Base-by-base conservation (phyloP, 2,329 filamentous ascomycete species). In the Phialophora macrospora region DNA sequence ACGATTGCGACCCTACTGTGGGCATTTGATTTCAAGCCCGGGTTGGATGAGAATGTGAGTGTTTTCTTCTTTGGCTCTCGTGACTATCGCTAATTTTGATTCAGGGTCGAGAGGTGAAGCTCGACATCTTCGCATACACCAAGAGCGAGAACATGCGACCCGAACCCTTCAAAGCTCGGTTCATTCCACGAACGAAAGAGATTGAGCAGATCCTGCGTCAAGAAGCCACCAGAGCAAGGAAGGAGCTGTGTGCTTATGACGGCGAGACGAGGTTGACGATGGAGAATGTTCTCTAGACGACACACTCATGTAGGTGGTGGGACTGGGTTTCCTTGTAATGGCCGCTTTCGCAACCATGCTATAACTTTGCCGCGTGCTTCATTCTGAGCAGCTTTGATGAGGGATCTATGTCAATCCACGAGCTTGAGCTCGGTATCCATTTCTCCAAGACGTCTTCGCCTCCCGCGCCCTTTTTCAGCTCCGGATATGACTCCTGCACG, bases 1-100 rank as follows among this genome's bases (percentile, higher is more conserved):
- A 85, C 82, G 0, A 78, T 88, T 52, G 83, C 84, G 8, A 76
- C 85, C 14, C 71, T 87, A 30, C 76, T 88, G 6, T 88, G 86
- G 84, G 85, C 79, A 0, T 88, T 87, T 71, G 78, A 79, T 62
- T 82, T 87, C 63, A 73, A 78, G 60, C 78, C 79, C 52, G 77
- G 74, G 34, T 62, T 78, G 12, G 78, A 81, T 71, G 71, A 71
- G 30, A 62, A 65, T 26, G 65, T 68, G 28, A 60, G 66, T 66
- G 55, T 5, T 20, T 14, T 30, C 38, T 30, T n/a, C 28, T 2
- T 24, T 9, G 12, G n/a, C 44, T 2, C 1, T 12, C 14, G 17
- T 6, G 38, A 11, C 14, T 32, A 17, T 17, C n/a, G 12, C 22
- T n/a, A 20, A 34, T 26, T 30, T 20, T 5, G 4, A n/a, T 5